Evolutionary conservation across 2,329 filamentous ascomycete species (phyloP).

Genomic region (Neonectria ditissima): DNA sequence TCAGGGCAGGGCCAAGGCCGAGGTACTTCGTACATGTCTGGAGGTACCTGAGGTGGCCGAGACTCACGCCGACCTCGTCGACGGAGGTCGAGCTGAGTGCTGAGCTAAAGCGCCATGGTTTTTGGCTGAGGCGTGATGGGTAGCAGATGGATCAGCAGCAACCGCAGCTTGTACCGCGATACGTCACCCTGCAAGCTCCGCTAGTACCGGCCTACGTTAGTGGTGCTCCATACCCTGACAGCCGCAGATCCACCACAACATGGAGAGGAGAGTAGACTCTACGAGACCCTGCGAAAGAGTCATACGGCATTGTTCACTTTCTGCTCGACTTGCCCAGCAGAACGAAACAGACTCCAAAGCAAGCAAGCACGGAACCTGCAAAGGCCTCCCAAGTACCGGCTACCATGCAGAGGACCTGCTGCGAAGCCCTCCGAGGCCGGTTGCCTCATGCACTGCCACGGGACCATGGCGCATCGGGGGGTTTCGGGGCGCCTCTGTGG

Average conservation of each 20-base stretch:
- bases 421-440: constrained; percentile 27
- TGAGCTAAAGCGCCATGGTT: background rate
- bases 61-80: background rate
- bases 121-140: background rate
- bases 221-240: no score
- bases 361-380: background rate
- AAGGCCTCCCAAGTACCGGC: background rate
- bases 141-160: background rate
- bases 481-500: constrained; percentile 20
- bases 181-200: constrained; percentile 2
- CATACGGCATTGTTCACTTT: background rate
- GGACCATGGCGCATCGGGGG: constrained; percentile 42
- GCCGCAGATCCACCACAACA: background rate
- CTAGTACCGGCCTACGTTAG: no score
- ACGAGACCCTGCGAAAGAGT: background rate
- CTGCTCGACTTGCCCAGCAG: background rate
- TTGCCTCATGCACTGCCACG: constrained; percentile 50
- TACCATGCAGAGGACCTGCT: no score
- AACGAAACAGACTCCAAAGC: background rate
- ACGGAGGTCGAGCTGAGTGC: background rate
- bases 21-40: constrained; percentile 25
- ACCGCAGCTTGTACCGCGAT: constrained; percentile 1
- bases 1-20: constrained; percentile 27
- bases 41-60: constrained; percentile 16
- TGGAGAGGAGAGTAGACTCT: background rate